Evolutionary conservation across 495 filamentous ascomycete genomes (phyloP).

Genomic region (Neurospora sp.): DNA sequence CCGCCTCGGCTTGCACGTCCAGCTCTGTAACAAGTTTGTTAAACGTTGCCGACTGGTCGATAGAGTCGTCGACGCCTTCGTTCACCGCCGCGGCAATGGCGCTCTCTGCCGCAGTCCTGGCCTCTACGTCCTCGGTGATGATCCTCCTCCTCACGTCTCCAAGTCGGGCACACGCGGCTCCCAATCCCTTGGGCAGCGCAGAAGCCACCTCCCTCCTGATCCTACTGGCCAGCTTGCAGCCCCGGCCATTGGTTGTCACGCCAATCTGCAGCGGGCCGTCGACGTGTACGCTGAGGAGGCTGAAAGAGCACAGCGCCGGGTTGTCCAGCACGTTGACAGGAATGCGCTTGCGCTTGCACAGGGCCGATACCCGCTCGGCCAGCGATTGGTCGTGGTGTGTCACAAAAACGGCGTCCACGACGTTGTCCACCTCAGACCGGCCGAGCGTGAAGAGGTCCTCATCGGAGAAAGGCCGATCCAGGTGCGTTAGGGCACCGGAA

Average conservation of each 20-base stretch:
- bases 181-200: slow-evolving; percentile 69
- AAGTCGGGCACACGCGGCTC: slow-evolving; percentile 65
- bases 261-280: slow-evolving; percentile 93
- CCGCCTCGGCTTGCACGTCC: slow-evolving; percentile 50
- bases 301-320: slow-evolving; percentile 81
- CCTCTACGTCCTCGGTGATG: slow-evolving; percentile 49
- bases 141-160: slow-evolving; percentile 67
- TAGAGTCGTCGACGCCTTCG: slow-evolving; percentile 65
- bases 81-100: slow-evolving; percentile 26
- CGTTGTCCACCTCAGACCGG: slow-evolving; percentile 61
- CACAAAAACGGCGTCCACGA: slow-evolving; percentile 91
- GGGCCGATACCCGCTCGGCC: slow-evolving; percentile 56
- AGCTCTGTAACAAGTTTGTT: slow-evolving; percentile 69
- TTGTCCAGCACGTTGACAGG: slow-evolving; percentile 90
- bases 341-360: slow-evolving; percentile 72
- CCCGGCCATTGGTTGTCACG: slow-evolving; percentile 89
- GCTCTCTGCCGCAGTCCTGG: slow-evolving; percentile 14
- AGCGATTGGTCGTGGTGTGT: slow-evolving; percentile 45
- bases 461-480: slow-evolving; percentile 58
- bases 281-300: slow-evolving; percentile 73
- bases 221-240: slow-evolving; percentile 89
- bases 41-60: slow-evolving; percentile 77
- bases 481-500: slow-evolving; percentile 60
- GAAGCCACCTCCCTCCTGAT: slow-evolving; percentile 81
- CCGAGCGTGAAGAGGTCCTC: slow-evolving; percentile 68